phyloP scores from a whole-genome alignment of 2,329 filamentous ascomycete species.

The Ophiostoma quercus region DNA sequence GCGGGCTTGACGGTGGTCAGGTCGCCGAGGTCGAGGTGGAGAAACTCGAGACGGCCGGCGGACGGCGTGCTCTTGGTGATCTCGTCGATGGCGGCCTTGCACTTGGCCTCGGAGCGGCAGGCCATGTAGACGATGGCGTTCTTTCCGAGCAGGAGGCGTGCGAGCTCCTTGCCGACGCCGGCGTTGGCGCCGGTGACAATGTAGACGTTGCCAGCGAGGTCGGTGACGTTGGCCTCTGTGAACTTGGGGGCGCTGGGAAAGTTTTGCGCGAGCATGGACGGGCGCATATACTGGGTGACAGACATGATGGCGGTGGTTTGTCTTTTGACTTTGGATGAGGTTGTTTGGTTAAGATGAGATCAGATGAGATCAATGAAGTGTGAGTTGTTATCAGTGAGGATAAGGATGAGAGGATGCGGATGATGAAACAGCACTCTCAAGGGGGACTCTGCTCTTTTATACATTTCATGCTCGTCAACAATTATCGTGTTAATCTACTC shows the following conservation, averaged over 20 bases:
- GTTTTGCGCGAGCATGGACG: constrained; percentile 26
- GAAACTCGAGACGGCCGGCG: constrained; percentile 33
- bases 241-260: constrained; percentile 32
- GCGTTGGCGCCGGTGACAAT: constrained; percentile 41
- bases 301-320: constrained; percentile 16
- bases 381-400: neutral
- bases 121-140: constrained; percentile 50
- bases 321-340: too few species aligned
- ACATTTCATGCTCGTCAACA: neutral
- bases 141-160: constrained; percentile 45
- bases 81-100: constrained; percentile 38
- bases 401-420: neutral
- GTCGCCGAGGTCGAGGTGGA: constrained; percentile 35
- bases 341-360: neutral
- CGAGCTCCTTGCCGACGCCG: constrained; percentile 45
- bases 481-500: neutral
- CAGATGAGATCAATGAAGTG: neutral
- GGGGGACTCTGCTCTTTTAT: neutral
- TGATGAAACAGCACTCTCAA: neutral
- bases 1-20: constrained; percentile 30
- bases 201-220: constrained; percentile 37
- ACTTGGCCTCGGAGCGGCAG: constrained; percentile 41
- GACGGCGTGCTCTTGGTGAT: constrained; percentile 33
- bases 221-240: constrained; percentile 33
- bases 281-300: constrained; percentile 9